Evolutionary conservation across 257 asterid genomes (phyloP), one percentile per base, ranked within the genome.

Genomic region (Penstemon davidsonii): DNA sequence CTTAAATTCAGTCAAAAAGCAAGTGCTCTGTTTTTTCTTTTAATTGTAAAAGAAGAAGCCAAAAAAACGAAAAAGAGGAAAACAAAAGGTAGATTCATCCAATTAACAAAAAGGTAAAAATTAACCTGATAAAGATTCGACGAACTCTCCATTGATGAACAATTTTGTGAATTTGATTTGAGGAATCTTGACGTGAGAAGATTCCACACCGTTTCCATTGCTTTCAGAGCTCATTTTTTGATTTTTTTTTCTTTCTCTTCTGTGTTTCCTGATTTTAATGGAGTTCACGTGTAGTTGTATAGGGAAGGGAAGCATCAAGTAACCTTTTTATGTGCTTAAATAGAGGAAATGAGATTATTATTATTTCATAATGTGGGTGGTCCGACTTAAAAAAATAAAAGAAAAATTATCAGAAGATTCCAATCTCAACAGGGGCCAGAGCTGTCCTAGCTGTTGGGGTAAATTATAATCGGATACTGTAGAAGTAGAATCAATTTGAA

Each of bases 81-180:
- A 15, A 13, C 11, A 7, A 60, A 11, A 38, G 15, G 36, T 12
- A 33, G 15, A 66, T 58, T 11, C 13, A 43, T 10, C 13, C 4
- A 61, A 63, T 57, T 13, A 8, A 40, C 41, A 46, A 40, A 62
- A 25, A 7, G 5, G n/a, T 3, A 6, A n/a, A 19, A 25, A 12
- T 5, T 40, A 47, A 88, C 93, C 96, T 79, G 96, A 86, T 49
- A 81, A 7, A 40, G 91, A 75, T 72, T 81, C 84, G n/a, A 82
- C 83, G 73, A 84, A 88, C 6, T 82, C 71, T 12, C 96, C 96
- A 46, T 86, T 81, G 84, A 86, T 84, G 86, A 88, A 86, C 39
- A 88, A 78, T 73, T 84, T 80, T 41, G 88, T 84, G 76, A 88
- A 88, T 55, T 83, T 88, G 67, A 88, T 78, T 62, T 78, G 45